A percentile compares a stretch with the other conserved stretches of the same genome.
phyloP scores from a whole-genome alignment of 2,329 filamentous ascomycete genomes.

The Pleoardoris graminearum region DNA sequence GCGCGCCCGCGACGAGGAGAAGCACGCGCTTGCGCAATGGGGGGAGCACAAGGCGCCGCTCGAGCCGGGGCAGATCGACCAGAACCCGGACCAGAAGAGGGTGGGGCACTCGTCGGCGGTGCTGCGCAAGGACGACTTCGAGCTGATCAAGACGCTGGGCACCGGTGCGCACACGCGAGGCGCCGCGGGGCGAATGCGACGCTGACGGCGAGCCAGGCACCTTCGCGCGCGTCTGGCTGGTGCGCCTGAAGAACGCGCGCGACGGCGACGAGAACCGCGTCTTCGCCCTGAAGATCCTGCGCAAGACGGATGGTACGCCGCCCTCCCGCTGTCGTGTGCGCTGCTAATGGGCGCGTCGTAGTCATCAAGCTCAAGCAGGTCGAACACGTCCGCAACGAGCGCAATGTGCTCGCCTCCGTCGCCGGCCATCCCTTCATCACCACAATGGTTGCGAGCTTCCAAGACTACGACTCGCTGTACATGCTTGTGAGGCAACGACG shows the following conservation, averaged over 20 bases:
- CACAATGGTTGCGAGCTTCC: constrained; percentile 75
- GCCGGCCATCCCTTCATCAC: constrained; percentile 84
- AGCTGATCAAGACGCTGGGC: constrained; percentile 73
- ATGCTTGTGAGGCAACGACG: constrained; percentile 60
- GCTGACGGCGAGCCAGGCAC: constrained; percentile 59
- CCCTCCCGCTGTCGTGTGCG: background rate
- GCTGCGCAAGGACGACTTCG: constrained; percentile 64
- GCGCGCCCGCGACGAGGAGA: constrained; percentile 52
- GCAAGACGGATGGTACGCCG: constrained; percentile 57
- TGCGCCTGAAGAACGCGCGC: constrained; percentile 61
- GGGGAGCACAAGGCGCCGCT: constrained; percentile 50
- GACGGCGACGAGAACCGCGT: constrained; percentile 64
- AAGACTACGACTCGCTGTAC: constrained; percentile 77
- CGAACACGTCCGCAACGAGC: constrained; percentile 83
- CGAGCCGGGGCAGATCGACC: constrained; percentile 48
- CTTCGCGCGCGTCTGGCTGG: constrained; percentile 81
- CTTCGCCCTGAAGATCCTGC: constrained; percentile 80
- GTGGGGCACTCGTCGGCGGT: constrained; percentile 54
- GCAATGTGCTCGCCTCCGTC: constrained; percentile 74
- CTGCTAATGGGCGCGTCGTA: constrained; percentile 36
- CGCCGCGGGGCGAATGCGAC: background rate
- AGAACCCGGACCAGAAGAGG: constrained; percentile 49
- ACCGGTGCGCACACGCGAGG: constrained; percentile 59
- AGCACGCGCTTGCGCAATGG: constrained; percentile 52
- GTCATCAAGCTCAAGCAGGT: constrained; percentile 84